Percentiles rank a stretch among this genome's conserved stretches.
Evolutionary conservation across 2,329 filamentous ascomycete species (phyloP).

Genomic region (Sphaceloma murrayae): DNA sequence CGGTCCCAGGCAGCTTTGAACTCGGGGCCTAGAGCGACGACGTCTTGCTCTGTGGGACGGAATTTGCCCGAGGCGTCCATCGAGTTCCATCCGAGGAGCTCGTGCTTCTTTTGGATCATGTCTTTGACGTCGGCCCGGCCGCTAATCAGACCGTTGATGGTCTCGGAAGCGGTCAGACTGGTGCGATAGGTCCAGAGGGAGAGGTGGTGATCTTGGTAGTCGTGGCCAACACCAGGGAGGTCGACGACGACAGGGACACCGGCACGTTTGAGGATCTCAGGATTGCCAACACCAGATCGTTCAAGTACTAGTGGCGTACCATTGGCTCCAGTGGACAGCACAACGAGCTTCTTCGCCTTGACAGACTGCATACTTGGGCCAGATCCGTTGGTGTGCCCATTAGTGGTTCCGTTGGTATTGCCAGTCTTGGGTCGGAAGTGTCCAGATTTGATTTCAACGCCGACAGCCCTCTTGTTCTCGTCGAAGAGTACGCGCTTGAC

Average conservation of each 20-base stretch:
- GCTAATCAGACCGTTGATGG: conserved; percentile 45
- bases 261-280: conserved; percentile 39
- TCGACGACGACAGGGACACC: conserved; percentile 40
- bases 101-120: conserved; percentile 37
- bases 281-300: conserved; percentile 51
- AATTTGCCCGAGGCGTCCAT: conserved; percentile 49
- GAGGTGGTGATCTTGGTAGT: conserved; percentile 50
- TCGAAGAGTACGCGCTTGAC: conserved; percentile 39
- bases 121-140: conserved; percentile 40
- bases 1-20: conserved; percentile 48
- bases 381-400: conserved; percentile 21
- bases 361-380: conserved; percentile 28
- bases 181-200: conserved; percentile 45
- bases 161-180: conserved; percentile 38
- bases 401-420: conserved; percentile 30
- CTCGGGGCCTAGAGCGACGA: conserved; percentile 43
- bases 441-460: conserved; percentile 47
- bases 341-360: conserved; percentile 47
- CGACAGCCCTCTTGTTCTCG: conserved; percentile 41
- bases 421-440: conserved; percentile 31
- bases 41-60: conserved; percentile 45
- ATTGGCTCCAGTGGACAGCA: conserved; percentile 42
- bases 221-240: conserved; percentile 44
- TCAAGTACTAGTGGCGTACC: conserved; percentile 50
- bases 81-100: conserved; percentile 48